Base-by-base conservation (phyloP, 2,329 filamentous ascomycete genomes). In the Colletotrichum sp. region DNA sequence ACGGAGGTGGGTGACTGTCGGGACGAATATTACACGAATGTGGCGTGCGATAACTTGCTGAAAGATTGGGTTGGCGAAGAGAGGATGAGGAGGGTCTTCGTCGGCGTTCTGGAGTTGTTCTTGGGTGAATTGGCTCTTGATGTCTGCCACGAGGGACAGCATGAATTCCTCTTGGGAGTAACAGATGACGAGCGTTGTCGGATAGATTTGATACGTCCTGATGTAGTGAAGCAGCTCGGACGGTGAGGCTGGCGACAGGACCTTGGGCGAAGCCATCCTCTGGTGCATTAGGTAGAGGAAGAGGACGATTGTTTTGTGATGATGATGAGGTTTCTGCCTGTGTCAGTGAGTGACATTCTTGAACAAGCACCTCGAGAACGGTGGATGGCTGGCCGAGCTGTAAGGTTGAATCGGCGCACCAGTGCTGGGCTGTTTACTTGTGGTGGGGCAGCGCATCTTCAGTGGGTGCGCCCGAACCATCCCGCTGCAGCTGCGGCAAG, bases 1-100 rank as follows among this genome's bases (percentile, higher is more conserved):
- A 70, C 95, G 93, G 8, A 98, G 90, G 82, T 94, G 93, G 26
- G 94, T 92, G 70, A 97, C 89, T 4, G 94, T 95, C 0, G 95
- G 92, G 71, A 92, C 90, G 84, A 98, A 98, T 43, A 91, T 86
- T 10, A 96, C 84, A 71, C 91, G 91, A 77, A 98, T 90, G 79
- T 93, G 92, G 34, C 92, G 90, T 9, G 95, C 93, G 5, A 90
- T 89, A 63, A 93, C 91, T 32, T 96, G 87, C 77, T 95, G 90
- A 71, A 92, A 90, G 16, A 98, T 90, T 0, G 94, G 92, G 32
- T 93, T 90, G 18, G 88, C 86, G 8, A 95, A 85, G 9, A 95
- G 86, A 2, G 67, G 74, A 24, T 30, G 43, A 7, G 63, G 34
- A 6, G 13, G 32, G 8, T 64, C 32, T 30, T 32, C n/a, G 5